phyloP scores from a whole-genome alignment of 805 yeast species.

The Torulaspora gathmanii region DNA sequence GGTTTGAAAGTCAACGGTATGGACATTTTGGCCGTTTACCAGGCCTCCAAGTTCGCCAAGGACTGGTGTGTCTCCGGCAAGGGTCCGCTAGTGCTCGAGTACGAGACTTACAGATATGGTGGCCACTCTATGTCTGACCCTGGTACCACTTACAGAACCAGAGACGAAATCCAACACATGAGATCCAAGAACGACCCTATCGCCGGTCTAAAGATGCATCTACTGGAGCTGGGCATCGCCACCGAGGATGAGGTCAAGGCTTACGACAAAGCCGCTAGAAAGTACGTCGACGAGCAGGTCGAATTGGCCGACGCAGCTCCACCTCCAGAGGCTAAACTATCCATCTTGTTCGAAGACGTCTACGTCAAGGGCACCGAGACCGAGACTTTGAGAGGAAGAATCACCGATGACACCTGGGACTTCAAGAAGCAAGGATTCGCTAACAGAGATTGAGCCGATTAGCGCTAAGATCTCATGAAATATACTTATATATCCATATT shows the following conservation, averaged over 20 bases:
- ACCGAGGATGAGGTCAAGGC: conserved; percentile 92
- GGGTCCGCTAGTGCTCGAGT: conserved; percentile 94
- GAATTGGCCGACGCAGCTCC: conserved; percentile 90
- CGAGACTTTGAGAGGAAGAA: conserved; percentile 92
- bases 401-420: conserved; percentile 91
- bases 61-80: conserved; percentile 92
- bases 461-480: background rate
- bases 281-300: conserved; percentile 90
- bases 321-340: conserved; percentile 93
- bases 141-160: conserved; percentile 99
- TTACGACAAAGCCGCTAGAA: conserved; percentile 94
- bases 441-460: conserved; percentile 22
- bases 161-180: conserved; percentile 99
- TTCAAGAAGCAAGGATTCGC: conserved; percentile 49
- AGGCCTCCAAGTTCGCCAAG: conserved; percentile 94
- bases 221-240: conserved; percentile 78
- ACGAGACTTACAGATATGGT: conserved; percentile 98
- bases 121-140: conserved; percentile 99
- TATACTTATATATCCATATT: background rate
- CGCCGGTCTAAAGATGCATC: conserved; percentile 86
- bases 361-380: conserved; percentile 93
- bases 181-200: conserved; percentile 97
- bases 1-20: conserved; percentile 98
- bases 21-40: conserved; percentile 94
- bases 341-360: conserved; percentile 92